A percentile compares a stretch with the other conserved stretches of the same genome.
Evolutionary conservation across 345 rosid species (phyloP).

Genomic region (Populus euphratica): DNA sequence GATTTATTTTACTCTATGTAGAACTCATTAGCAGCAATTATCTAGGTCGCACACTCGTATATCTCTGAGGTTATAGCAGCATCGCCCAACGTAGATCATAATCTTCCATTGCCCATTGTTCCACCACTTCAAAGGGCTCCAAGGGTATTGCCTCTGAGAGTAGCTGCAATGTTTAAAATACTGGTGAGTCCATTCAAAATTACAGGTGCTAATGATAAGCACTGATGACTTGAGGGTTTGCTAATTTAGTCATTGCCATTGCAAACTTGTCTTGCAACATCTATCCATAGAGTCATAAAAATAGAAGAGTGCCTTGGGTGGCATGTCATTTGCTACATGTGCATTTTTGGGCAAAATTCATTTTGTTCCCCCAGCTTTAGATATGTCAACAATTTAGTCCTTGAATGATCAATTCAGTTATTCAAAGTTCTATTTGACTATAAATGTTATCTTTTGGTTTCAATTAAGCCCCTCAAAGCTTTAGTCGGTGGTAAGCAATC

Average conservation of each 20-base stretch:
- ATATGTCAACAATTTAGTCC: not conserved
- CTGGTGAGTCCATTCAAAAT: conserved; percentile 48
- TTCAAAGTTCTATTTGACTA: not conserved
- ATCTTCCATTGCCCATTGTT: conserved; percentile 51
- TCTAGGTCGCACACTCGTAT: conserved; percentile 66
- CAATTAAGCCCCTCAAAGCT: not conserved
- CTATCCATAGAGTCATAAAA: not conserved
- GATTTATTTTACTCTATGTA: conserved; percentile 12
- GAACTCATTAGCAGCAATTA: conserved; percentile 13
- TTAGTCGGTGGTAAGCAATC: not conserved
- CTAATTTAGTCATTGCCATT: not conserved
- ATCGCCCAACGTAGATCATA: conserved; percentile 51
- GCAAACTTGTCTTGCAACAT: not conserved
- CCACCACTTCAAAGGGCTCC: conserved; percentile 63
- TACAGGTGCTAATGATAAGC: not conserved
- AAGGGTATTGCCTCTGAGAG: conserved; percentile 71
- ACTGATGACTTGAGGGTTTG: not conserved
- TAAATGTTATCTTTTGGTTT: not conserved
- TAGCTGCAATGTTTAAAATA: conserved; percentile 79
- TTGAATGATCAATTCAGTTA: not conserved
- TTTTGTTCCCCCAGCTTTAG: not conserved
- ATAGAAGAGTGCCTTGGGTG: not conserved
- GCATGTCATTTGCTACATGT: not conserved
- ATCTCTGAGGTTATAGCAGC: conserved; percentile 57
- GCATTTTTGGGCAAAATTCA: not conserved